Conservation (phyloP, 169 alveolate species). For the Cryptosporidium andersoni region DNA sequence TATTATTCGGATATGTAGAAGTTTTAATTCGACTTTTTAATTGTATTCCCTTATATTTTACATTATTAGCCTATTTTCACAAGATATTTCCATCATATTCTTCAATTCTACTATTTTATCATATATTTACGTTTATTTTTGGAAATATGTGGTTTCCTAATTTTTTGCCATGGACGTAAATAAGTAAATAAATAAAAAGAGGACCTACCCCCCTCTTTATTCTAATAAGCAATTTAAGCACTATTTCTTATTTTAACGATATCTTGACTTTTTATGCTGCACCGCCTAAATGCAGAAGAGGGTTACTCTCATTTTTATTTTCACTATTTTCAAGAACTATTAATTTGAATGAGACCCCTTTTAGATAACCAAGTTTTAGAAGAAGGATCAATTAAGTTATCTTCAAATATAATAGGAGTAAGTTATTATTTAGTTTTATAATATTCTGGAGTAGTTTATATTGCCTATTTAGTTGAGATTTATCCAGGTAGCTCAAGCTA, state of each 20-base stretch:
- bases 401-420: slow-evolving; percentile 20
- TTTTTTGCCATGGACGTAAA: slow-evolving; percentile 55
- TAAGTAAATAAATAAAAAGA: no score
- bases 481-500: slow-evolving; percentile 66
- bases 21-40: slow-evolving; percentile 35
- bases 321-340: no score
- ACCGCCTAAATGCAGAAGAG: no score
- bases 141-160: slow-evolving; percentile 62
- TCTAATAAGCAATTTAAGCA: no score
- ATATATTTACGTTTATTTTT: slow-evolving; percentile 55
- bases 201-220: no score
- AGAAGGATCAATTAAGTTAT: slow-evolving; percentile 1
- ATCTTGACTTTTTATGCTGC: no score
- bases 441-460: neutral
- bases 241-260: no score
- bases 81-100: slow-evolving; percentile 1
- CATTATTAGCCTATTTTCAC: slow-evolving; percentile 31
- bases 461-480: slow-evolving; percentile 26
- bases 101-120: slow-evolving; percentile 6
- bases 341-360: no score
- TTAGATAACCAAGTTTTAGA: no score
- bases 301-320: no score
- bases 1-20: slow-evolving; percentile 24
- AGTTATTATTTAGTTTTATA: neutral
- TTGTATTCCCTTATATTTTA: slow-evolving; percentile 36